Conservation (phyloP, 805 yeast genomes). For the Cyberlindnera amylophila region DNA sequence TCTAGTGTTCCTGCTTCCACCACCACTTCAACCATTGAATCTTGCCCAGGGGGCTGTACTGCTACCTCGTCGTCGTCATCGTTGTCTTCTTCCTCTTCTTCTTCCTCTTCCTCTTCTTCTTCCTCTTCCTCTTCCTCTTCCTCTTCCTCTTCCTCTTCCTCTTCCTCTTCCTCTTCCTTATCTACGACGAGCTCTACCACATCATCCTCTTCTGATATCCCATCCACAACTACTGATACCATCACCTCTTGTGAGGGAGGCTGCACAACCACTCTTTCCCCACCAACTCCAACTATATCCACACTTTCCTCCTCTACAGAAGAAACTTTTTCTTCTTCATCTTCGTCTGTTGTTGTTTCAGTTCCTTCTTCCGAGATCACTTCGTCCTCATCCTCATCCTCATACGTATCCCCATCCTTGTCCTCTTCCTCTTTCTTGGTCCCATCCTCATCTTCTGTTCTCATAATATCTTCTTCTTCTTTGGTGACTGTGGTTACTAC, state of each 20-base stretch:
- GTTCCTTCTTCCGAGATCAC: background rate
- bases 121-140: background rate
- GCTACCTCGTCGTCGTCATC: background rate
- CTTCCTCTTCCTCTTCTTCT: background rate
- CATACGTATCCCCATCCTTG: background rate
- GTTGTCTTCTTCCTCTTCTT: background rate
- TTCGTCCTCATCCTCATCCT: background rate
- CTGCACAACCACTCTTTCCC: conserved; percentile 4
- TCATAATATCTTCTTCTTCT: background rate
- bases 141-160: background rate
- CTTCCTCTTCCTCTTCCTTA: conserved; percentile 1
- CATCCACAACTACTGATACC: conserved; percentile 4
- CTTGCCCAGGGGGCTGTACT: background rate
- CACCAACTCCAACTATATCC: background rate
- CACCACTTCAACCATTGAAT: background rate
- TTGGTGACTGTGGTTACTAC: background rate
- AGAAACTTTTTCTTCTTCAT: background rate
- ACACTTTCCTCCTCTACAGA: background rate
- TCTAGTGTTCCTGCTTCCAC: background rate
- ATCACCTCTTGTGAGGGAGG: conserved; percentile 11
- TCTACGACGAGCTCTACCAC: background rate
- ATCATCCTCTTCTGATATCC: background rate
- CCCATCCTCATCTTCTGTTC: background rate
- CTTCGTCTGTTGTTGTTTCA: background rate
- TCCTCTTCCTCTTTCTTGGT: background rate